Base-by-base conservation (phyloP, 2,329 filamentous ascomycete genomes). In the Moelleriella libera region DNA sequence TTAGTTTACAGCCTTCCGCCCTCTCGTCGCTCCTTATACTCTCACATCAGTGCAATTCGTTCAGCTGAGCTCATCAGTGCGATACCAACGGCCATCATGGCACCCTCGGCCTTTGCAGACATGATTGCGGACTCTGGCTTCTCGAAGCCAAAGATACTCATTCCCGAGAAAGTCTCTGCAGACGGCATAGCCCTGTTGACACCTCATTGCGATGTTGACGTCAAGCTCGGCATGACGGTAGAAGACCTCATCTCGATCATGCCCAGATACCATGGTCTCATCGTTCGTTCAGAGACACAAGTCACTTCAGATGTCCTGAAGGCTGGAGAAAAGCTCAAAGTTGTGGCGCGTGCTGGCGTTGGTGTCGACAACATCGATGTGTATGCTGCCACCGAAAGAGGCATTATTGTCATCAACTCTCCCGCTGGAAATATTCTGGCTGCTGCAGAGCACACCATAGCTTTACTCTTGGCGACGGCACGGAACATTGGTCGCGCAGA, bases 361-460 rank as follows among this genome's bases (percentile, higher is more conserved):
- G 86, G 84, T 32, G 84, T 90, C 29, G 85, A 90, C 65, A 89
- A 90, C 65, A 85, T 92, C 45, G 75, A 90, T 58, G 81, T 90
- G 0, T 69, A 78, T 34, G 76, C 79, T 6, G 85, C 85, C 3
- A 90, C 85, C 0, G 71, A 75, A 40, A 70, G 80, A 47, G 86
- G 86, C 21, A 80, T 90, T 50, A 81, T 89, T 45, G 85, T 92
- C 2, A 81, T 90, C 48, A 92, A 90, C 62, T 83, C 78, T 30
- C 85, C 86, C 0, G 76, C 78, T 14, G 86, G 86, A 2, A 92
- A 92, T 59, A 88, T 89, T 54, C 77, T 83, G 49, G 85, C 86
- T 0, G 86, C 85, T 0, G 85, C 85, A 0, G 85, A 88, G 59
- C 85, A 88, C 57, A 88, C 85, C 0, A 75, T 89, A 47, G 81